Evolutionary conservation across 805 yeast species (phyloP), one percentile per base, ranked within the genome.

Genomic region (Lipomyces anomalus): DNA sequence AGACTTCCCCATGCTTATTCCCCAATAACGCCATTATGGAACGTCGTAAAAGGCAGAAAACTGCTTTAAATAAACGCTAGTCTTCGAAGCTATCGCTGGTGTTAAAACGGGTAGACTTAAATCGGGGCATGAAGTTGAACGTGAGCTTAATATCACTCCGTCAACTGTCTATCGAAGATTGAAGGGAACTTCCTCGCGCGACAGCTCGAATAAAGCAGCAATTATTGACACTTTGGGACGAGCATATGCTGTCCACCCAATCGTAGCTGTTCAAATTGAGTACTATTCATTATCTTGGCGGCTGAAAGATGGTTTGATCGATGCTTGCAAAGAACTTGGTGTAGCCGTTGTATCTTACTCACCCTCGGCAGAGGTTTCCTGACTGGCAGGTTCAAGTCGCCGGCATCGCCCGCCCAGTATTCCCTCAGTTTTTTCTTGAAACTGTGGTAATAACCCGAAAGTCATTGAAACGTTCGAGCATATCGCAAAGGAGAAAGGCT

Each of bases 331-430:
- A n/a, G 76, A 80, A 47, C 62, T 71, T 21, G 68, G 68, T n/a
- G 73, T 87, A 44, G 82, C 90, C 13, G 68, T 84, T 21, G 67
- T 84, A 45, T 84, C 88, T 24, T 87, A 87, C 64, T 82, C 94
- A 28, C 95, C 95, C 28, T 87, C 46, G 82, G 87, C 7, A 72
- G 83, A 59, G 95, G 95, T 1, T 67, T 80, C 47, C 71, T 87
- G 43, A 79, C 89, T 3, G 92, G 89, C 44, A 47, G 57, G 26
- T 63, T 79, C 38, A 76, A 64, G 21, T 62, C 71, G 4, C 55
- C 64, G 21, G 54, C 61, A 0, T 78, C 57, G 47, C 78, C 45
- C 71, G 86, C 54, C 50, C 48, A 17, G 44, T 44, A 21, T 55
- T 78, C 35, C 87, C 78, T 42, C 72, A 80, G 57, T 84, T 83